phyloP scores from a whole-genome alignment of 2,329 filamentous ascomycete species.

The Cadophora sp. region DNA sequence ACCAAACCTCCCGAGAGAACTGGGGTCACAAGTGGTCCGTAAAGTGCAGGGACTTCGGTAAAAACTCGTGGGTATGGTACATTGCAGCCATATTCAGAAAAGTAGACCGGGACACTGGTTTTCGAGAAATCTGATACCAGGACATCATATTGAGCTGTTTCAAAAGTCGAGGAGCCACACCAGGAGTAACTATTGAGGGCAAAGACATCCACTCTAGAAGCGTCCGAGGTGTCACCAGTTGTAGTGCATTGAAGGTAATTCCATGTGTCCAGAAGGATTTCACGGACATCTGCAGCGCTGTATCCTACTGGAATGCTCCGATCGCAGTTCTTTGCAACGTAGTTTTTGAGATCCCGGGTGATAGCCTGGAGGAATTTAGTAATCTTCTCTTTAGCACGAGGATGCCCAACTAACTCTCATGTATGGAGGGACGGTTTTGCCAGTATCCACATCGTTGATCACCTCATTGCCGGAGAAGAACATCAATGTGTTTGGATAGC shows the following conservation, averaged over 20 bases:
- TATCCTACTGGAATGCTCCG: conserved; percentile 79
- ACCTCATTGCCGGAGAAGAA: conserved; percentile 85
- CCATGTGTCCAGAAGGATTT: conserved; percentile 75
- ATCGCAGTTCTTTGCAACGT: conserved; percentile 73
- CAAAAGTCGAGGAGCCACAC: conserved; percentile 69
- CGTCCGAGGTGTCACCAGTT: conserved; percentile 59
- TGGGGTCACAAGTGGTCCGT: conserved; percentile 71
- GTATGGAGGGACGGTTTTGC: conserved; percentile 69
- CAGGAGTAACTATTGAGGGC: conserved; percentile 81
- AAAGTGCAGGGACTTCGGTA: conserved; percentile 77
- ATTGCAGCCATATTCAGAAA: conserved; percentile 85
- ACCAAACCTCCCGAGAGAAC: conserved; percentile 79
- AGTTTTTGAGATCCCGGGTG: conserved; percentile 81
- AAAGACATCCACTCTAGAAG: conserved; percentile 75
- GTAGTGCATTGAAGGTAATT: conserved; percentile 74
- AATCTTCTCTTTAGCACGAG: not conserved
- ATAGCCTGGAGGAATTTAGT: conserved; percentile 61
- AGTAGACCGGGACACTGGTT: conserved; percentile 77
- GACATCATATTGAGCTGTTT: conserved; percentile 66
- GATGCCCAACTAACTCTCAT: conserved; percentile 51
- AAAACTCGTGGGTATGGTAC: conserved; percentile 73
- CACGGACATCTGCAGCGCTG: conserved; percentile 80
- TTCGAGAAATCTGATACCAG: conserved; percentile 70
- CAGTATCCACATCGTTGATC: conserved; percentile 70
- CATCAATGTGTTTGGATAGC: conserved; percentile 70